Evolutionary conservation across 257 asterid genomes (phyloP).

Genomic region (Schizonepeta tenuifolia): DNA sequence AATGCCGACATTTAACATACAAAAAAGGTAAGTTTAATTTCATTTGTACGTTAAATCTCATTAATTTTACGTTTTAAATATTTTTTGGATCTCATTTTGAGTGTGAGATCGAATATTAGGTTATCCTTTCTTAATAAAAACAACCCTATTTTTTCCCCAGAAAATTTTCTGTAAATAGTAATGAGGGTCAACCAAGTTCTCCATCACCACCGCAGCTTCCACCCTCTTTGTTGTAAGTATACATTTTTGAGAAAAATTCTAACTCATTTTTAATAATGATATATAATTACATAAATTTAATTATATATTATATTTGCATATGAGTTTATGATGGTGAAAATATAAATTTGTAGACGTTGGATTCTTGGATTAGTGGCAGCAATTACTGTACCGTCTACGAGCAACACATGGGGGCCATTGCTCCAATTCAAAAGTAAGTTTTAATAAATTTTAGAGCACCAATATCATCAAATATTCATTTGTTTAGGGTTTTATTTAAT

Average conservation of each 20-base stretch:
- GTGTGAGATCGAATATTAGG: too few species aligned
- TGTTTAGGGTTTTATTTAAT: background rate
- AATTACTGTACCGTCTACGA: conserved; percentile 42
- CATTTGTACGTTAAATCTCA: background rate
- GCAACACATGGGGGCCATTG: conserved; percentile 43
- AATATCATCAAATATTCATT: background rate
- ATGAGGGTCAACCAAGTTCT: conserved; percentile 37
- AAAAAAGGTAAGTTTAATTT: conserved; percentile 41
- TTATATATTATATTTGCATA: background rate
- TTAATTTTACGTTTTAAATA: too few species aligned
- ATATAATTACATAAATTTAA: background rate
- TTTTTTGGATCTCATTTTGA: background rate
- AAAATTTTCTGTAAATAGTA: conserved; percentile 35
- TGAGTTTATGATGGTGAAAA: background rate
- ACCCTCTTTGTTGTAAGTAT: conserved; percentile 39
- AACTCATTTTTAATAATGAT: background rate
- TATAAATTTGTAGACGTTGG: conserved; percentile 43
- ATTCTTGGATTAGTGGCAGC: conserved; percentile 42
- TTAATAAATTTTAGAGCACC: background rate
- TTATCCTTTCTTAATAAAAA: background rate
- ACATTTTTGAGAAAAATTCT: conserved; percentile 1
- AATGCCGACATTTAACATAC: conserved; percentile 5
- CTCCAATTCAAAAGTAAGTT: conserved; percentile 43
- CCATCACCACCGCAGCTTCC: conserved; percentile 54
- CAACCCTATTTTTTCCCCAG: conserved; percentile 25